Evolutionary conservation across 176 grass and related monocot genomes (phyloP), one percentile per base, ranked within the genome.

Genomic region (Zoysia pacifica): DNA sequence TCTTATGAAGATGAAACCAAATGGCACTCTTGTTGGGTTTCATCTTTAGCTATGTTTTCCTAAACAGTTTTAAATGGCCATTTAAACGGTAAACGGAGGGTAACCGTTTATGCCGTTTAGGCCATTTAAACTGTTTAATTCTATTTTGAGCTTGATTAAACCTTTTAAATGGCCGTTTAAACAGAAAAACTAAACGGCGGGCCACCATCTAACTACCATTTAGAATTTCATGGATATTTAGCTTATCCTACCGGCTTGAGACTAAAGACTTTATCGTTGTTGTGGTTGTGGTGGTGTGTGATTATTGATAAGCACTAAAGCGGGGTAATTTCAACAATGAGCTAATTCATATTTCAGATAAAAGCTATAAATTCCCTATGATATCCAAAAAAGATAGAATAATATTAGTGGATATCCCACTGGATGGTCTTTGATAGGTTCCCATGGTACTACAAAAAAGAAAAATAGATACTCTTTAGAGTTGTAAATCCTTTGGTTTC

Each of bases 401-500:
- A 38, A 63, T 59, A 65, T 40, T 38, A 53, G 55, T 79, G 54
- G 16, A 70, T 45, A 4, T 11, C 10, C 55, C 77, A 42, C 48
- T 79, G 36, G 47, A 78, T 45, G 38, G 42, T 48, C n/a, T 59
- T 69, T 16, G 44, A 3, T 55, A 46, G 60, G 60, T 56, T 55
- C 9, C 41, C 28, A 9, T 58, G 61, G n/a, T 73, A 80, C 19
- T 28, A 12, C 35, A 11, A 43, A 9, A 48, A 48, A 48, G 7
- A 48, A 48, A 9, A 5, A 9, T 28, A 28, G 28, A 28, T 28
- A 8, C 7, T 1, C 47, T 48, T 8, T 9, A 48, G 1, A 48
- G 6, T 9, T 48, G 47, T 11, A 83, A 69, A 73, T 48, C 47
- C 47, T 48, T 48, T 65, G 39, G 39, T 83, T 83, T 83, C 41